Evolutionary conservation across 345 rosid species (phyloP).

Genomic region (Abelmoschus esculentus): DNA sequence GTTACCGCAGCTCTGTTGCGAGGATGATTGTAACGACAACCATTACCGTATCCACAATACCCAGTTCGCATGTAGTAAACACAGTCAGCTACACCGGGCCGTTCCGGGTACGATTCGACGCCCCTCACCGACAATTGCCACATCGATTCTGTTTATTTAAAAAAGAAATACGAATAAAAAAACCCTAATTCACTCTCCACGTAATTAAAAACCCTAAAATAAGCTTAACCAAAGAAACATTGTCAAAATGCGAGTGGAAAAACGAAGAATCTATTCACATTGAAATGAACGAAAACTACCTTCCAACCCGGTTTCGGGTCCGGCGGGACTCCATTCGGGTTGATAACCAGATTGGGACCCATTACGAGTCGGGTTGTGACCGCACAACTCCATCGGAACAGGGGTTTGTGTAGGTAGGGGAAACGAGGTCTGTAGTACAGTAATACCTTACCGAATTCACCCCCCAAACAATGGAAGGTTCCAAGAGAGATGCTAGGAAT

Average conservation of each 20-base stretch:
- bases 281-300: constrained; percentile 30
- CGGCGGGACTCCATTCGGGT: constrained; percentile 51
- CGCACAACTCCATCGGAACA: constrained; percentile 62
- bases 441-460: constrained; percentile 15
- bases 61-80: constrained; percentile 92
- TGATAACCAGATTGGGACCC: constrained; percentile 55
- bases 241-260: neutral
- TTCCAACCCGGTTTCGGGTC: constrained; percentile 37
- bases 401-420: constrained; percentile 3
- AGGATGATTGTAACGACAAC: constrained; percentile 98
- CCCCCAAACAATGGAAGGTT: constrained; percentile 5
- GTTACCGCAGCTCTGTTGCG: constrained; percentile 81
- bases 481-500: constrained; percentile 9
- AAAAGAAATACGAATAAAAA: constrained; percentile 4
- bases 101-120: constrained; percentile 63
- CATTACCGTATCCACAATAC: constrained; percentile 61
- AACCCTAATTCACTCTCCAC: constrained; percentile 29
- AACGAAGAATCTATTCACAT: constrained; percentile 3
- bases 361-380: constrained; percentile 41
- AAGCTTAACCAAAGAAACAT: constrained; percentile 15
- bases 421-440: constrained; percentile 39
- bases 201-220: constrained; percentile 16
- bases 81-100: constrained; percentile 74
- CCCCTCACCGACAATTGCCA: constrained; percentile 60
- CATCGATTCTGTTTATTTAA: constrained; percentile 51